Conservation (phyloP, 805 yeast species). For the Wickerhamomyces canadensis region DNA sequence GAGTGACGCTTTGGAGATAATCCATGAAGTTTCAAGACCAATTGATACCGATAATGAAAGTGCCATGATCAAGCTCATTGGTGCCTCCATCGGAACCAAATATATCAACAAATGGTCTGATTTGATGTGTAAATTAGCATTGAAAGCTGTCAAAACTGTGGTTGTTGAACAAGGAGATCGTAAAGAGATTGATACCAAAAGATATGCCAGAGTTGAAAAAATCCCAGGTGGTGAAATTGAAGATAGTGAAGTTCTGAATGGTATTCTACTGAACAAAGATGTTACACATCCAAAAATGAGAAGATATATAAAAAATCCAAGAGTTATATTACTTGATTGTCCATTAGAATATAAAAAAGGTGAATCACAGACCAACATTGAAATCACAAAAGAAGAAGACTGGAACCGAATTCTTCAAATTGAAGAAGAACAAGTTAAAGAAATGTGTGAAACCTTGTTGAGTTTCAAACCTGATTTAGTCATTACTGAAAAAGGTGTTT, state of each 20-base stretch:
- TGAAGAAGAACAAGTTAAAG: slow-evolving; percentile 94
- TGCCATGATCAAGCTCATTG: slow-evolving; percentile 81
- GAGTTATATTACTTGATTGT: slow-evolving; percentile 85
- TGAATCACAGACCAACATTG: slow-evolving; percentile 97
- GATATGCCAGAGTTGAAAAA: slow-evolving; percentile 91
- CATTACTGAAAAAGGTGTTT: slow-evolving; percentile 96
- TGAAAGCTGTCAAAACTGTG: slow-evolving; percentile 84
- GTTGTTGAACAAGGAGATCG: slow-evolving; percentile 53
- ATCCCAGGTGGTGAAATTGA: slow-evolving; percentile 97
- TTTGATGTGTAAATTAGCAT: slow-evolving; percentile 83
- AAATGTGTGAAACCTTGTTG: slow-evolving; percentile 79
- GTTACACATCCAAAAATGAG: slow-evolving; percentile 99
- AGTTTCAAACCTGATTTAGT: slow-evolving; percentile 89
- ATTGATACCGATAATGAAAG: slow-evolving; percentile 79
- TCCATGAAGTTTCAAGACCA: slow-evolving; percentile 75
- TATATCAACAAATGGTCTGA: slow-evolving; percentile 88
- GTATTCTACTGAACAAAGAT: slow-evolving; percentile 90
- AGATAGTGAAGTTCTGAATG: slow-evolving; percentile 83
- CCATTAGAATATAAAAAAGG: slow-evolving; percentile 98
- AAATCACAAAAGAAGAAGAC: slow-evolving; percentile 92
- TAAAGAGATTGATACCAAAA: slow-evolving; percentile 85
- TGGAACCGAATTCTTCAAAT: slow-evolving; percentile 94
- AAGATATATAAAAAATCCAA: slow-evolving; percentile 82
- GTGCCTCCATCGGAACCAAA: slow-evolving; percentile 94
- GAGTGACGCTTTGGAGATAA: slow-evolving; percentile 82